These are phyloP conservation scores for Boletus tomentosulus DNA, from an alignment of 768 basidiomycete genomes.

Conservation along the genomic window DNA sequence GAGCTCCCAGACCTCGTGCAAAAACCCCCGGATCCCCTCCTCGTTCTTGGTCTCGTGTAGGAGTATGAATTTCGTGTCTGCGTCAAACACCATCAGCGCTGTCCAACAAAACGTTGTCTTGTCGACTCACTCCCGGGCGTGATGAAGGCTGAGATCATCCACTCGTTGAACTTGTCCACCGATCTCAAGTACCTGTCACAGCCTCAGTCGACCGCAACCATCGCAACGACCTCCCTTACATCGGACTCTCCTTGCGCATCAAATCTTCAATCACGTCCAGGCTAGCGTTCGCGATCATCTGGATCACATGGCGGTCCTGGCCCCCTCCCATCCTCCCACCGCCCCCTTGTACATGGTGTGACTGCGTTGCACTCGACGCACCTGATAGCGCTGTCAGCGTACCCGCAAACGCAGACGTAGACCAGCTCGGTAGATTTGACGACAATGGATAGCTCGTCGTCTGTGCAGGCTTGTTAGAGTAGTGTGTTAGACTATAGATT, in stretches of 20 bases:
- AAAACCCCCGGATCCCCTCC: slow-evolving; percentile 90
- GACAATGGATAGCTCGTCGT: slow-evolving; percentile 64
- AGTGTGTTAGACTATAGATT: slow-evolving; percentile 78
- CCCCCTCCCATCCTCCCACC: slow-evolving; percentile 70
- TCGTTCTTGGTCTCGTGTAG: slow-evolving; percentile 96
- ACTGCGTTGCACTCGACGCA: slow-evolving; percentile 69
- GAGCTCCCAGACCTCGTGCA: slow-evolving; percentile 94
- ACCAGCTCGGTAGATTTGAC: slow-evolving; percentile 85
- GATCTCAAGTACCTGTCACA: slow-evolving; percentile 83
- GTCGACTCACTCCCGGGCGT: slow-evolving; percentile 82
- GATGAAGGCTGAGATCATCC: slow-evolving; percentile 95
- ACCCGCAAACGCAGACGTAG: slow-evolving; percentile 86
- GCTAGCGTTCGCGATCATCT: slow-evolving; percentile 98
- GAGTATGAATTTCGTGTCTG: slow-evolving; percentile 94
- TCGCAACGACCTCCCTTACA: slow-evolving; percentile 48
- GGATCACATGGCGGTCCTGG: slow-evolving; percentile 89
- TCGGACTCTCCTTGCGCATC: slow-evolving; percentile 74
- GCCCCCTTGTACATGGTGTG: slow-evolving; percentile 56
- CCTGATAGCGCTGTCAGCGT: slow-evolving; percentile 85
- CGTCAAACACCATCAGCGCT: slow-evolving; percentile 1
- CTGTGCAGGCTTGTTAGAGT: slow-evolving; percentile 68
- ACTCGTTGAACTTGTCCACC: slow-evolving; percentile 98
- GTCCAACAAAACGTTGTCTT: slow-evolving; percentile 12
- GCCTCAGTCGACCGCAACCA: slow-evolving; percentile 13
- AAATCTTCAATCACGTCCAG: slow-evolving; percentile 94